A percentile compares a stretch with the other conserved stretches of the same genome.
Conservation (phyloP, 2,329 filamentous ascomycete genomes). For the Penicillium paneum region DNA sequence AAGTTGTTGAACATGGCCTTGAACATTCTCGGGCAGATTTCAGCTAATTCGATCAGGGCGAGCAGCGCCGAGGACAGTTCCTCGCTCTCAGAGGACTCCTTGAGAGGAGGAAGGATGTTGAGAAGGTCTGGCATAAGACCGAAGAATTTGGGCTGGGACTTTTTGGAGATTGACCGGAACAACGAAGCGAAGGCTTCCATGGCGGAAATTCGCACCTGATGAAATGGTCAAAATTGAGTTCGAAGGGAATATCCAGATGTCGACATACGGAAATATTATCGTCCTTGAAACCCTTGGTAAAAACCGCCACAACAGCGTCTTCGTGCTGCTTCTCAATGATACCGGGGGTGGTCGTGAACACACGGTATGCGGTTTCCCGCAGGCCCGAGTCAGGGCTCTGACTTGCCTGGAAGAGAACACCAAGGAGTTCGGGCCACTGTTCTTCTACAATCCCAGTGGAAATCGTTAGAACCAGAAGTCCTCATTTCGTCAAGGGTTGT, state of each 20-base stretch:
- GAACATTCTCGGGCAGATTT: slow-evolving; percentile 96
- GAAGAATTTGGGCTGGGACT: slow-evolving; percentile 84
- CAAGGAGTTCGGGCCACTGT: slow-evolving; percentile 84
- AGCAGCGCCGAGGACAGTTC: slow-evolving; percentile 86
- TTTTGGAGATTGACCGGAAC: slow-evolving; percentile 87
- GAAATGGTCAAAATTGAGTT: slow-evolving; percentile 7
- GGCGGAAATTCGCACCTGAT: slow-evolving; percentile 79
- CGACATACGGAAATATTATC: slow-evolving; percentile 68
- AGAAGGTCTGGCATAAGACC: slow-evolving; percentile 83
- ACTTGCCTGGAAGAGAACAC: slow-evolving; percentile 82
- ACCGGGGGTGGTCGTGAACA: slow-evolving; percentile 90
- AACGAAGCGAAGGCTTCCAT: slow-evolving; percentile 97
- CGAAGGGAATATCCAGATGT: not conserved
- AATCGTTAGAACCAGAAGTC: slow-evolving; percentile 7
- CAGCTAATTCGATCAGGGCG: slow-evolving; percentile 88
- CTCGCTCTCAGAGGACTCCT: slow-evolving; percentile 85
- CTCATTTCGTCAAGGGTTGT: not conserved
- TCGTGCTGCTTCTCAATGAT: slow-evolving; percentile 97
- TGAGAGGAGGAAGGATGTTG: slow-evolving; percentile 90
- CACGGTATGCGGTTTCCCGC: slow-evolving; percentile 88
- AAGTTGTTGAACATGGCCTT: slow-evolving; percentile 89
- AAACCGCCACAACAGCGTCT: slow-evolving; percentile 81
- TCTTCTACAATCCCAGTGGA: slow-evolving; percentile 56
- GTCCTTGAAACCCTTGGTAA: slow-evolving; percentile 89
- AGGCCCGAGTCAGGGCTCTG: slow-evolving; percentile 78